Conservation (phyloP, 2,329 filamentous ascomycete species). For the Phyllosticta ampelicida region DNA sequence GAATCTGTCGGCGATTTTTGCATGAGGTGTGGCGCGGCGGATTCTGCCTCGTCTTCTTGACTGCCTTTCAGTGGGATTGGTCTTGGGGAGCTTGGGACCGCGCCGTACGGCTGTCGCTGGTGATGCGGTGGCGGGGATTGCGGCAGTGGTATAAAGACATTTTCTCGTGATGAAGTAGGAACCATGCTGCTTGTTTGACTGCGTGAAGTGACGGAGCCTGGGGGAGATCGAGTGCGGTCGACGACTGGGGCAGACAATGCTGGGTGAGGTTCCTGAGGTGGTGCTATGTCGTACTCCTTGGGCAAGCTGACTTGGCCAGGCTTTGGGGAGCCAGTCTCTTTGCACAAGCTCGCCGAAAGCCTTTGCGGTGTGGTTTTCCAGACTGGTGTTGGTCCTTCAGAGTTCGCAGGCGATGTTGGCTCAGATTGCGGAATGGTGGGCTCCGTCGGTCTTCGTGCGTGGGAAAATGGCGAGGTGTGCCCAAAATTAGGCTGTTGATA, state of each 20-base stretch:
- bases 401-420: constrained; percentile 15
- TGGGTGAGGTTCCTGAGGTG: constrained; percentile 14
- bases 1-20: constrained; percentile 21
- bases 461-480: constrained; percentile 15
- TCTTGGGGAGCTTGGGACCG: constrained; percentile 18
- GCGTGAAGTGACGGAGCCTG: constrained; percentile 14
- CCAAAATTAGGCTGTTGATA: constrained; percentile 17
- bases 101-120: constrained; percentile 16
- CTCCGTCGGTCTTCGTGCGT: constrained; percentile 12
- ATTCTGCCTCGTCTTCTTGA: constrained; percentile 11
- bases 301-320: background rate
- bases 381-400: constrained; percentile 1
- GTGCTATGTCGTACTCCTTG: constrained; percentile 17
- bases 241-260: constrained; percentile 12
- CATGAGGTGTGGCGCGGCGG: constrained; percentile 10
- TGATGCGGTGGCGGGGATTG: constrained; percentile 19
- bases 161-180: constrained; percentile 21
- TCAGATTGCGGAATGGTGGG: constrained; percentile 16
- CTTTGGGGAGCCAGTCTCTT: constrained; percentile 7
- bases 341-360: constrained; percentile 13
- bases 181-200: constrained; percentile 23
- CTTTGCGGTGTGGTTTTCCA: constrained; percentile 13
- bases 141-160: constrained; percentile 14
- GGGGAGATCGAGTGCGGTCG: constrained; percentile 3
- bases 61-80: constrained; percentile 17